Evolutionary conservation across 2,329 filamentous ascomycete genomes (phyloP).

Genomic region (Xylaria sp.): DNA sequence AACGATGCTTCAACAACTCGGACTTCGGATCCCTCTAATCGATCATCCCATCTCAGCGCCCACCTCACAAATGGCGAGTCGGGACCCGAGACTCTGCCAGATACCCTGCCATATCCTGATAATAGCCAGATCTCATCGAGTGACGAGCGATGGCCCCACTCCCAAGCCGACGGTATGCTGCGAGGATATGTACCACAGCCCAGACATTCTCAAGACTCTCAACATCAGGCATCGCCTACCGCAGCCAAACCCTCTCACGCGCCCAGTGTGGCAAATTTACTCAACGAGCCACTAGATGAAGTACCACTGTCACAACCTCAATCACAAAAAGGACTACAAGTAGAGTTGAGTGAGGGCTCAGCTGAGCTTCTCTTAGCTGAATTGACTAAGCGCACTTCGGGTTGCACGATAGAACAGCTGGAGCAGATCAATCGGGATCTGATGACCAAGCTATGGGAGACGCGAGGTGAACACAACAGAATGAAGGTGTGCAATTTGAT

Average conservation of each 20-base stretch:
- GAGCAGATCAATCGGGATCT: constrained; percentile 91
- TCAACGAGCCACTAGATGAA: constrained; percentile 57
- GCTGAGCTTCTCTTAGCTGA: constrained; percentile 69
- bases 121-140: constrained; percentile 61
- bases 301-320: constrained; percentile 47
- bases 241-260: constrained; percentile 52
- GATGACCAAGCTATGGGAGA: constrained; percentile 90
- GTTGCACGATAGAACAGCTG: constrained; percentile 89
- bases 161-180: constrained; percentile 65
- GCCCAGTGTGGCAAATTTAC: constrained; percentile 53
- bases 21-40: constrained; percentile 76
- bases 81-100: constrained; percentile 58
- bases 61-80: constrained; percentile 76
- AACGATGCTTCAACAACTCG: constrained; percentile 97
- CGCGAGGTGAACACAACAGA: constrained; percentile 84
- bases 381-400: constrained; percentile 75
- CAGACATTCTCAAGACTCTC: constrained; percentile 44
- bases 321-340: constrained; percentile 56
- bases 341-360: constrained; percentile 59
- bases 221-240: constrained; percentile 51
- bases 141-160: constrained; percentile 67
- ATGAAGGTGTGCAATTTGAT: constrained; percentile 74
- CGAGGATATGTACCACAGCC: constrained; percentile 55
- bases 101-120: constrained; percentile 59
- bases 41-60: constrained; percentile 74